Conservation (phyloP, 2,329 filamentous ascomycete genomes). For the Microcyclospora tardicrescens region DNA sequence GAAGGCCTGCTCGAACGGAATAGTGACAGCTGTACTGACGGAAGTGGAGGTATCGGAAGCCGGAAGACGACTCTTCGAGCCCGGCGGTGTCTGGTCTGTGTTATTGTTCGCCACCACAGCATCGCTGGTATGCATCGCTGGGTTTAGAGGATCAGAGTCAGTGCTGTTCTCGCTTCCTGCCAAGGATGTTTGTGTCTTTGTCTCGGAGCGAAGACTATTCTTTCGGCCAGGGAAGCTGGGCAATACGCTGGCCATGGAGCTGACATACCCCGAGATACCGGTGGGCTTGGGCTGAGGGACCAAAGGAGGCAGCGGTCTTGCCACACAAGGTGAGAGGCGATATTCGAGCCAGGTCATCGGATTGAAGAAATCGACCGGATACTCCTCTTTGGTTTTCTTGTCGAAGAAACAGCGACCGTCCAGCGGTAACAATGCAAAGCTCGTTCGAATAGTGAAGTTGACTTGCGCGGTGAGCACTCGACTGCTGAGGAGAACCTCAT, state of each 20-base stretch:
- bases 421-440: conserved; percentile 71
- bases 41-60: conserved; percentile 7
- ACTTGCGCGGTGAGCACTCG: conserved; percentile 84
- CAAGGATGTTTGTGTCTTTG: conserved; percentile 10
- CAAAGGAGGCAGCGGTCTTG: conserved; percentile 49
- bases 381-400: conserved; percentile 65
- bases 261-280: conserved; percentile 33
- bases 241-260: conserved; percentile 35
- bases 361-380: conserved; percentile 74
- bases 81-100: conserved; percentile 26
- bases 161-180: conserved; percentile 16
- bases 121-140: conserved; percentile 13
- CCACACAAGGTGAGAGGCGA: conserved; percentile 64
- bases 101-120: conserved; percentile 30
- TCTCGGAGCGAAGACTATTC: conserved; percentile 12
- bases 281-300: conserved; percentile 20
- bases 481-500: conserved; percentile 79
- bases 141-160: too few species aligned
- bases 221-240: conserved; percentile 18
- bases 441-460: conserved; percentile 82
- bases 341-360: conserved; percentile 67
- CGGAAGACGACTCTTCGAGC: conserved; percentile 13
- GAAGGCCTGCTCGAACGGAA: conserved; percentile 42
- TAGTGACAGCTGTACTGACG: conserved; percentile 33
- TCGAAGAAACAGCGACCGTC: conserved; percentile 82